phyloP scores from a whole-genome alignment of 1,139 yeast species.

The Magnusiomyces paraingens region DNA sequence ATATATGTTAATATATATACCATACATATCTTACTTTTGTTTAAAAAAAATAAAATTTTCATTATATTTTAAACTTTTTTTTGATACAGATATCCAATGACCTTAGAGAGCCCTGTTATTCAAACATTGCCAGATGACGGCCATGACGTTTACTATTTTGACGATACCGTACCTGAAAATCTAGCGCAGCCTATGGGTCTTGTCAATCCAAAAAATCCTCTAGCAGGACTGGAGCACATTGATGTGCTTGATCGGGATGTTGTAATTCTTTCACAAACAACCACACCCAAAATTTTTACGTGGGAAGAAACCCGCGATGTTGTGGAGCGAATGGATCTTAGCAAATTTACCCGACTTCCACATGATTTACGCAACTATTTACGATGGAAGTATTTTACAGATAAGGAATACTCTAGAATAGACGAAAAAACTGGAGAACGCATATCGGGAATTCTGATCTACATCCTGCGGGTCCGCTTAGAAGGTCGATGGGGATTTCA shows the following conservation, averaged over 20 bases:
- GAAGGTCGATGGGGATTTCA: conserved; percentile 2
- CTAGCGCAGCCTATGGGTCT: conserved; percentile 1
- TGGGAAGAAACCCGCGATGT: conserved; percentile 11
- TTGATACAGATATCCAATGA: background rate
- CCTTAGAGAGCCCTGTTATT: background rate
- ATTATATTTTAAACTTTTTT: no score
- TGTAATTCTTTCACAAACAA: conserved; percentile 3
- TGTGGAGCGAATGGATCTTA: conserved; percentile 22
- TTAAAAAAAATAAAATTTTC: no score
- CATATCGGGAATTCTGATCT: conserved; percentile 2
- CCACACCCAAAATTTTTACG: conserved; percentile 7
- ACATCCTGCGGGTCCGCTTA: background rate
- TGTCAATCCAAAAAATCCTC: conserved; percentile 12
- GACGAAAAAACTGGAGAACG: conserved; percentile 2
- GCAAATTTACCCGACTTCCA: conserved; percentile 31
- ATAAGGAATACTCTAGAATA: conserved; percentile 20
- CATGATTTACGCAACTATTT: conserved; percentile 31
- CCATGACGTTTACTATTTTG: background rate
- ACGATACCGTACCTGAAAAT: background rate
- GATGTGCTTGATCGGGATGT: conserved; percentile 14
- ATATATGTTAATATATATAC: no score
- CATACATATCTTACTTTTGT: no score
- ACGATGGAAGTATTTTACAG: conserved; percentile 28
- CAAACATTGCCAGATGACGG: background rate
- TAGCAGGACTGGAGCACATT: conserved; percentile 13